Conservation (phyloP, 441 rosid genomes). For the Gossypium lobatum region DNA sequence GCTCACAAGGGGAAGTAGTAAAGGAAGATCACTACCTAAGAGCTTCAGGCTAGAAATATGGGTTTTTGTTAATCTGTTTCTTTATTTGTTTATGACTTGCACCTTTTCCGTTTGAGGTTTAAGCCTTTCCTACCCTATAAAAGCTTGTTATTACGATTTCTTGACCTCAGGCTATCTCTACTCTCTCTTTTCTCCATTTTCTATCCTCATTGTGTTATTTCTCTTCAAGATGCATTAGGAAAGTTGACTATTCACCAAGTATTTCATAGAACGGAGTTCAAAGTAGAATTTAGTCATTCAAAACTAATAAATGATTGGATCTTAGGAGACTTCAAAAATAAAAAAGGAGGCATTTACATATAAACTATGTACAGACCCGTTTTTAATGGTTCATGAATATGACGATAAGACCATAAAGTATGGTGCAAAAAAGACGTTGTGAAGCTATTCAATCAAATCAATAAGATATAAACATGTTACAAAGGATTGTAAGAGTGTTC, state of each 20-base stretch:
- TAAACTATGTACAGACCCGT: neutral
- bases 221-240: neutral
- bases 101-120: neutral
- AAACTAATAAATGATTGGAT: neutral
- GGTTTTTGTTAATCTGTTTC: neutral
- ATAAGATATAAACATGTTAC: neutral
- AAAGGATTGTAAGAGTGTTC: neutral
- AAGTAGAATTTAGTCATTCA: neutral
- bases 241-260: neutral
- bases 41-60: neutral
- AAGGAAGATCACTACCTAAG: neutral
- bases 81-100: neutral
- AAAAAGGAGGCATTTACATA: neutral
- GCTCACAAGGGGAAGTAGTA: neutral
- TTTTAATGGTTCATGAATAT: constrained; percentile 5
- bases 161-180: neutral
- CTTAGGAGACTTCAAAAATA: neutral
- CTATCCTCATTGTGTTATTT: neutral
- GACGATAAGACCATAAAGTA: neutral
- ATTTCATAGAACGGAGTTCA: neutral
- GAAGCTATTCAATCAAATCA: neutral
- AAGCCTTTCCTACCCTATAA: neutral
- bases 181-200: neutral
- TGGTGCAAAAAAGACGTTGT: neutral
- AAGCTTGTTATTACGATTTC: neutral